Conservation (phyloP, 176 grass and related monocot genomes). For the Chloris gayana region DNA sequence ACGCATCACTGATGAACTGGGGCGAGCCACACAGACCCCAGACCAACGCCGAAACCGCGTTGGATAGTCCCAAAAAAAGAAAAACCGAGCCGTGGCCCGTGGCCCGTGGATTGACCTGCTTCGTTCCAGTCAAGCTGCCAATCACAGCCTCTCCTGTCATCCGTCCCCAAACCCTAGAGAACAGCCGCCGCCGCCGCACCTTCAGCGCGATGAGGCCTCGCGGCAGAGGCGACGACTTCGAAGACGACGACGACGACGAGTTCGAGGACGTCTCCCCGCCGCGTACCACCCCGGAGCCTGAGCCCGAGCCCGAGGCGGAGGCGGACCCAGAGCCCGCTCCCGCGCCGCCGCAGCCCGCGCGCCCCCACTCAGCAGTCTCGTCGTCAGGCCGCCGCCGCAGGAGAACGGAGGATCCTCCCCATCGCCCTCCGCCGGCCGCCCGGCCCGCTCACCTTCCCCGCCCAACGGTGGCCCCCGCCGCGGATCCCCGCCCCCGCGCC, state of each 20-base stretch:
- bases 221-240: constrained; percentile 44
- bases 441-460: neutral
- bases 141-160: neutral
- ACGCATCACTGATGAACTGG: too few relatives aligned
- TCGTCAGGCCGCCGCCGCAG: constrained; percentile 37
- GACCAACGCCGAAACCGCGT: too few relatives aligned
- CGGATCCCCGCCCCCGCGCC: constrained; percentile 36
- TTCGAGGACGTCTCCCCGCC: constrained; percentile 42
- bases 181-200: constrained; percentile 2
- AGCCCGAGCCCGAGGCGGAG: neutral
- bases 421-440: neutral
- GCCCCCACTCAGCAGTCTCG: constrained; percentile 56
- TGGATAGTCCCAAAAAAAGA: too few relatives aligned
- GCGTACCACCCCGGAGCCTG: neutral
- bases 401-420: constrained; percentile 34
- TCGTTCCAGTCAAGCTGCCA: neutral
- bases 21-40: too few relatives aligned
- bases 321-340: neutral
- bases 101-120: too few relatives aligned
- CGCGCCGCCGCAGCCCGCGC: constrained; percentile 10
- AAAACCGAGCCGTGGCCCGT: too few relatives aligned
- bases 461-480: constrained; percentile 23
- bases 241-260: constrained; percentile 37
- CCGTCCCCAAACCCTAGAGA: constrained; percentile 37
- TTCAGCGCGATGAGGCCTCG: constrained; percentile 56